A percentile compares a stretch with the other conserved stretches of the same genome.
Conservation (phyloP, 1,139 yeast species). For the Ogataea hybrid region DNA sequence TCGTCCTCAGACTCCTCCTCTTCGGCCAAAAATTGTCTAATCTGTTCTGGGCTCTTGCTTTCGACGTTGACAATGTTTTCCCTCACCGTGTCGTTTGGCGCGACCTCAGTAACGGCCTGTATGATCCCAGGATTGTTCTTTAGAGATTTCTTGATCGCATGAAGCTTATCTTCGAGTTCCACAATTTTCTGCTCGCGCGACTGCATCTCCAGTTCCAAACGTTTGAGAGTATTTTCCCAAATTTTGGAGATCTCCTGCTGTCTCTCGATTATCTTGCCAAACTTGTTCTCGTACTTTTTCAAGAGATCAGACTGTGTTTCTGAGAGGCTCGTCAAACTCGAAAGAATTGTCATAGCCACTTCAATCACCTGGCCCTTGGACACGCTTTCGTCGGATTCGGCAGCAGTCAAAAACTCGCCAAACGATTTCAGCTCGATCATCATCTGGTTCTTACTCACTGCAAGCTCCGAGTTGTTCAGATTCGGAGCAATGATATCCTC, state of each 20-base stretch:
- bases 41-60: constrained; percentile 3
- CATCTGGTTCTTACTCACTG: constrained; percentile 54
- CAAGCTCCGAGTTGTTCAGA: constrained; percentile 36
- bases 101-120: constrained; percentile 31
- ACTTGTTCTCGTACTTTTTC: constrained; percentile 42
- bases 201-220: constrained; percentile 77
- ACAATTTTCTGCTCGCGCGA: constrained; percentile 73
- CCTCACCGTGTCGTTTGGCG: constrained; percentile 34
- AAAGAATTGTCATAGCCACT: constrained; percentile 43
- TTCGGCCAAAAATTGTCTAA: constrained; percentile 34
- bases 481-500: constrained; percentile 34
- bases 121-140: constrained; percentile 19
- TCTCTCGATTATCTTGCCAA: constrained; percentile 57
- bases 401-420: constrained; percentile 47
- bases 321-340: constrained; percentile 44
- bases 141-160: constrained; percentile 60
- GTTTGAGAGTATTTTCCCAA: constrained; percentile 90
- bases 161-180: constrained; percentile 68
- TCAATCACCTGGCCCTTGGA: constrained; percentile 30
- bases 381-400: constrained; percentile 19
- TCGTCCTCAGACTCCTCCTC: constrained; percentile 80
- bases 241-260: constrained; percentile 79
- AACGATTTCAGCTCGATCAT: constrained; percentile 59
- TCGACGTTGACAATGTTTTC: neutral
- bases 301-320: constrained; percentile 35